These are phyloP conservation scores for Trypanosoma cruzi DNA, from an alignment of 208 protist species.

Conservation along the genomic window DNA sequence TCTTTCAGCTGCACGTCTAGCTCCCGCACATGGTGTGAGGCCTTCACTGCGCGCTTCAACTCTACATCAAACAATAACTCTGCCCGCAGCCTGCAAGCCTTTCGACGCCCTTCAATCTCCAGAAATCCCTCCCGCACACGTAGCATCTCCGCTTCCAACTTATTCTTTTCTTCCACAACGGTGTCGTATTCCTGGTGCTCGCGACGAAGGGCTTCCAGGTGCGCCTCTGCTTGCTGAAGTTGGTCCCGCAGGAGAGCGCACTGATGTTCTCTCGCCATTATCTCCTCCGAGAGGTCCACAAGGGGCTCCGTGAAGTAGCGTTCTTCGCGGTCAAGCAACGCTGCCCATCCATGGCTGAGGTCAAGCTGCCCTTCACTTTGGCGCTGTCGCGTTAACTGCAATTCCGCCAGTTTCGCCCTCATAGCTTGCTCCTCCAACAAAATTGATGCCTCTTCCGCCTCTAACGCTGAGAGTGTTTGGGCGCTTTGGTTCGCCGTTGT, in stretches of 20 bases:
- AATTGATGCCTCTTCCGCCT: constrained; percentile 47
- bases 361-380: constrained; percentile 58
- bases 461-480: constrained; percentile 8
- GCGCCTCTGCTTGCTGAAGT: constrained; percentile 45
- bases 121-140: constrained; percentile 41
- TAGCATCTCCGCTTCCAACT: constrained; percentile 41
- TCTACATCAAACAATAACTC: constrained; percentile 76
- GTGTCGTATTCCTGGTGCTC: constrained; percentile 40
- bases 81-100: constrained; percentile 33
- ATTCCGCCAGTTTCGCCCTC: constrained; percentile 43
- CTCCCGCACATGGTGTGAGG: constrained; percentile 33
- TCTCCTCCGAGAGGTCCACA: constrained; percentile 43
- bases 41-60: constrained; percentile 45
- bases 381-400: constrained; percentile 33
- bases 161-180: constrained; percentile 42
- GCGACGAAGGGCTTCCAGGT: constrained; percentile 30
- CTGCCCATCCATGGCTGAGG: constrained; percentile 63
- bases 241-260: constrained; percentile 45
- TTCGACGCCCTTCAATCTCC: constrained; percentile 48
- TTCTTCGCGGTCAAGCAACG: constrained; percentile 72
- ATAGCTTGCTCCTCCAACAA: constrained; percentile 46
- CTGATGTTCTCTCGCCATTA: constrained; percentile 49
- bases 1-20: constrained; percentile 50
- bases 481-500: constrained; percentile 9
- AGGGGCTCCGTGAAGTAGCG: constrained; percentile 73